Percentiles rank a stretch among this genome's conserved stretches.
These are phyloP conservation scores for Fusarium sp. DNA, from an alignment of 2,329 filamentous ascomycete species.

Conservation along the genomic window DNA sequence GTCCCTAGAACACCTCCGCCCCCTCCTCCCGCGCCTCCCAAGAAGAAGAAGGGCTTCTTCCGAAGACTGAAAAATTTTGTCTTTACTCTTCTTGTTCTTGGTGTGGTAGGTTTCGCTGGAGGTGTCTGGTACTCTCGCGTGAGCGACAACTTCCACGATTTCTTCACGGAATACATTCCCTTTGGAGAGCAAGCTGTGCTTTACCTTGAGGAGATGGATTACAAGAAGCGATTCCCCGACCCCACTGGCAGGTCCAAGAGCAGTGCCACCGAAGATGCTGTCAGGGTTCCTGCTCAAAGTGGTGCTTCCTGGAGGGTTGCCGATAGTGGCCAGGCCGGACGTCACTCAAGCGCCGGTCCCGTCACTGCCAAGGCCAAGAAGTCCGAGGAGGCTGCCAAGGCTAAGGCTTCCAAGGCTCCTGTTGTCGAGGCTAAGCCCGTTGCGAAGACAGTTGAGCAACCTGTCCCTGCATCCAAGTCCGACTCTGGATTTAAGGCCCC, in stretches of 20 bases:
- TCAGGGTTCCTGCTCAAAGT: constrained; percentile 86
- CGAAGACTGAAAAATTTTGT: constrained; percentile 81
- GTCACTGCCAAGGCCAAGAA: constrained; percentile 47
- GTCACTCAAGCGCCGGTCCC: constrained; percentile 68
- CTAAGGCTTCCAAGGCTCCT: constrained; percentile 45
- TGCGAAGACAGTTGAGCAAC: constrained; percentile 48
- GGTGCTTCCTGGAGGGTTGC: constrained; percentile 84
- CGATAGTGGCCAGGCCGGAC: constrained; percentile 64
- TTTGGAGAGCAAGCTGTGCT: constrained; percentile 94
- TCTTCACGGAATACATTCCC: constrained; percentile 97
- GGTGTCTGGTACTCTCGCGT: constrained; percentile 92
- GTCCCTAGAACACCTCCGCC: constrained; percentile 46
- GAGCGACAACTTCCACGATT: constrained; percentile 98
- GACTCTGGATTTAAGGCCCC: constrained; percentile 59
- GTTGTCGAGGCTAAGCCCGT: constrained; percentile 35
- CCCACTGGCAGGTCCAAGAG: constrained; percentile 57
- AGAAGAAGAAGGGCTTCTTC: constrained; percentile 70
- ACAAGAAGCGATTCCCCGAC: constrained; percentile 80
- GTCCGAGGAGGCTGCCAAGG: constrained; percentile 44
- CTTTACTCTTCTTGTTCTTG: constrained; percentile 78
- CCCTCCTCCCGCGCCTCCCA: constrained; percentile 46
- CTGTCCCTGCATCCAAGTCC: constrained; percentile 38
- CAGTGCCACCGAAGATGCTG: constrained; percentile 70
- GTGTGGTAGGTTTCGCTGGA: constrained; percentile 81
- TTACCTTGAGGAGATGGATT: constrained; percentile 95